Evolutionary conservation across 2,329 filamentous ascomycete species (phyloP).

Genomic region (Pseudopyrenochaeta lycopersici): DNA sequence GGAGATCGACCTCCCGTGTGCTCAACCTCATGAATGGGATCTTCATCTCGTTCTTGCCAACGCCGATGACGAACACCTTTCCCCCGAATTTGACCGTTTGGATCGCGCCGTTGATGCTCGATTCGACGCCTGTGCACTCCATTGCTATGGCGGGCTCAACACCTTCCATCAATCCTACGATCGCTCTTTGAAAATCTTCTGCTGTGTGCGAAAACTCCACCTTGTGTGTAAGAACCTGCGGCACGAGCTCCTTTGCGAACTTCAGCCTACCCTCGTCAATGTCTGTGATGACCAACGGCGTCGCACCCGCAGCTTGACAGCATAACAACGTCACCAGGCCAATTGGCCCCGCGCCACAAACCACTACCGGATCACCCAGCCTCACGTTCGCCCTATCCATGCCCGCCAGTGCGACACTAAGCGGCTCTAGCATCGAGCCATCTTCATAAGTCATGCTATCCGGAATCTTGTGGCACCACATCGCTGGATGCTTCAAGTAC

Average conservation of each 20-base stretch:
- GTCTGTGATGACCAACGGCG: constrained; percentile 92
- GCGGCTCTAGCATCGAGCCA: constrained; percentile 87
- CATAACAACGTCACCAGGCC: constrained; percentile 85
- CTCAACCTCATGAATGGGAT: constrained; percentile 95
- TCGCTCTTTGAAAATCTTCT: constrained; percentile 75
- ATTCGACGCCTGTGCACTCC: constrained; percentile 96
- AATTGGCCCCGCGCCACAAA: constrained; percentile 94
- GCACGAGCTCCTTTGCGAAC: constrained; percentile 86
- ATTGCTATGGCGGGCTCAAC: constrained; percentile 83
- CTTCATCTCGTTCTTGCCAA: constrained; percentile 93
- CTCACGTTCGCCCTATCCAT: constrained; percentile 83
- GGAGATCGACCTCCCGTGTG: constrained; percentile 90
- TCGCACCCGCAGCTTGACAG: constrained; percentile 84
- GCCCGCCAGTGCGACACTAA: constrained; percentile 87
- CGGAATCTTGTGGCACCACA: constrained; percentile 96
- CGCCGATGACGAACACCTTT: constrained; percentile 95
- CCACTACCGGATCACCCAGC: constrained; percentile 85
- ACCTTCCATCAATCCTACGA: constrained; percentile 73
- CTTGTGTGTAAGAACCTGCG: constrained; percentile 81
- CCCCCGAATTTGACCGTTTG: constrained; percentile 94
- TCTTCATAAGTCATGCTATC: constrained; percentile 86
- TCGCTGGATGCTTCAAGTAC: constrained; percentile 93
- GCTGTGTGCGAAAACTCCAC: constrained; percentile 70
- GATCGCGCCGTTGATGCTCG: constrained; percentile 84
- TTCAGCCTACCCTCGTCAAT: constrained; percentile 85